Evolutionary conservation across 495 filamentous ascomycete genomes (phyloP).

Genomic region (Haplographium delicatum): DNA sequence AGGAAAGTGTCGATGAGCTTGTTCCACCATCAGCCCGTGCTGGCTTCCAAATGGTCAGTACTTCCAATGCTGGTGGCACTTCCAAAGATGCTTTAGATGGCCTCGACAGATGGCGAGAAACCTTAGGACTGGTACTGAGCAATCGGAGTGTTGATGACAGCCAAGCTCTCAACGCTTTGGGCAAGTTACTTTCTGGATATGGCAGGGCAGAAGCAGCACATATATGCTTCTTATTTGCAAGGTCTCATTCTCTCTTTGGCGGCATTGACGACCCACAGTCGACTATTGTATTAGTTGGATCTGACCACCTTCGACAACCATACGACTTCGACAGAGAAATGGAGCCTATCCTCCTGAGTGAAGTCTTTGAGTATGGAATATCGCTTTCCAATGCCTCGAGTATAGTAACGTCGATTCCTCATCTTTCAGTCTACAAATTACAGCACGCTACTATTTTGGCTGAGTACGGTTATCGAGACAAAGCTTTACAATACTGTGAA

Average conservation of each 20-base stretch:
- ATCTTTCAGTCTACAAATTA: slow-evolving; percentile 85
- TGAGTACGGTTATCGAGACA: slow-evolving; percentile 72
- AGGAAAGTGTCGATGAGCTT: slow-evolving; percentile 92
- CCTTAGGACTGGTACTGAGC: slow-evolving; percentile 74
- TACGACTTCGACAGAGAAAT: slow-evolving; percentile 67
- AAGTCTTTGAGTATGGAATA: slow-evolving; percentile 85
- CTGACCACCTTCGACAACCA: slow-evolving; percentile 64
- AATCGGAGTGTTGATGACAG: slow-evolving; percentile 80
- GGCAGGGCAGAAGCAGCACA: slow-evolving; percentile 87
- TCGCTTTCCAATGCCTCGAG: slow-evolving; percentile 54
- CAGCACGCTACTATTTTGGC: slow-evolving; percentile 78
- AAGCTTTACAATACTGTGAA: slow-evolving; percentile 90
- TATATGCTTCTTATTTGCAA: slow-evolving; percentile 66
- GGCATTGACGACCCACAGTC: slow-evolving; percentile 78
- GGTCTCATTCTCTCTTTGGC: slow-evolving; percentile 58
- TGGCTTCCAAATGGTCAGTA: slow-evolving; percentile 83
- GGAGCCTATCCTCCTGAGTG: slow-evolving; percentile 81
- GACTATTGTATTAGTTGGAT: slow-evolving; percentile 77
- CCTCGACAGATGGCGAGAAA: slow-evolving; percentile 90
- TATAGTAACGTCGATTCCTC: slow-evolving; percentile 58
- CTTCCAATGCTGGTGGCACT: slow-evolving; percentile 51
- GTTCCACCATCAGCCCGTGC: slow-evolving; percentile 92
- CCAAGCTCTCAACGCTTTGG: slow-evolving; percentile 71
- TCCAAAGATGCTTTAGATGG: slow-evolving; percentile 75
- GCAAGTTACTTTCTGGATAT: slow-evolving; percentile 79